These are phyloP conservation scores for Pleurotus citrinopileatus DNA, from an alignment of 768 basidiomycete genomes.

Conservation along the genomic window DNA sequence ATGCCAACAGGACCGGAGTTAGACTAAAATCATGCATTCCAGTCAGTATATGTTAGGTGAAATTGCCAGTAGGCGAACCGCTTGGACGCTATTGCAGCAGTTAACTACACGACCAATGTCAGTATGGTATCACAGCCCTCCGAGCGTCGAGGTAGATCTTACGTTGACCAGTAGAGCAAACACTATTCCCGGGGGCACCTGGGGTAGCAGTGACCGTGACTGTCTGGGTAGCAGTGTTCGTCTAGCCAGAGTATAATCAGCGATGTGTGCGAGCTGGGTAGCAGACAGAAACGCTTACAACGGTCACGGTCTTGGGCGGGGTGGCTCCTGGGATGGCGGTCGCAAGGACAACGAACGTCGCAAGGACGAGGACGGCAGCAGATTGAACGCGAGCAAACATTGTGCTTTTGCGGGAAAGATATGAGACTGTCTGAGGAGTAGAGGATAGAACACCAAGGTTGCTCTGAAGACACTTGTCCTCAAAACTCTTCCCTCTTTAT, in stretches of 20 bases:
- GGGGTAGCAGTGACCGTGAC: background rate
- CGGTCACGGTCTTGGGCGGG: conserved; percentile 14
- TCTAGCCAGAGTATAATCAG: background rate
- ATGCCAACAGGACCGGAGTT: no score
- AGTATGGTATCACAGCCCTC: background rate
- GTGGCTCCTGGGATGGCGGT: conserved; percentile 21
- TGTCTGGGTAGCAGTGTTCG: background rate
- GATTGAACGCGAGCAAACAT: conserved; percentile 25
- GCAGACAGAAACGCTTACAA: conserved; percentile 3
- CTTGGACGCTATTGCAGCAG: background rate
- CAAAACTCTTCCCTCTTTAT: no score
- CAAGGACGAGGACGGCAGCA: conserved; percentile 20
- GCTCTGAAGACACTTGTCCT: no score
- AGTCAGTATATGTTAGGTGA: no score
- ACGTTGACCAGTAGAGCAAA: background rate
- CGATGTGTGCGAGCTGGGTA: background rate
- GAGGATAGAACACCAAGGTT: background rate
- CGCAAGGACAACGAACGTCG: conserved; percentile 24
- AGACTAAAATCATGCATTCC: no score
- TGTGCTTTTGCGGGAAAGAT: no score
- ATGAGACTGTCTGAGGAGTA: background rate
- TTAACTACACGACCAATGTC: background rate
- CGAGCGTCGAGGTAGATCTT: background rate
- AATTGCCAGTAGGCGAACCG: no score
- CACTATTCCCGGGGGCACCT: no score